Evolutionary conservation across 1,139 yeast species (phyloP).

Genomic region (Zhuliangozyma parablackwelliae): DNA sequence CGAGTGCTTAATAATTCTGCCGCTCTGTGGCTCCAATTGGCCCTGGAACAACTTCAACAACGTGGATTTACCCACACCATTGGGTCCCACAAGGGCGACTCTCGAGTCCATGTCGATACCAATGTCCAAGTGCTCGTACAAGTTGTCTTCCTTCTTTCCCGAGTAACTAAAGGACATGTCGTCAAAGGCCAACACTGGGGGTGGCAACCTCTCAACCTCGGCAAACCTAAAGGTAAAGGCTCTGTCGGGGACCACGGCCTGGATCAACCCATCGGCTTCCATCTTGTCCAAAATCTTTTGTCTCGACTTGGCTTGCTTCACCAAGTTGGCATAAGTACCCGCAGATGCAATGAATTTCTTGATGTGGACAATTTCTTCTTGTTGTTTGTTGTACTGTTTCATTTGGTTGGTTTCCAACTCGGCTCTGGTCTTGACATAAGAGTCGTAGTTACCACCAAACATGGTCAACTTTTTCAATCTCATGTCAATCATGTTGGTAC

Average conservation of each 20-base stretch:
- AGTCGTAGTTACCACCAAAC: constrained; percentile 98
- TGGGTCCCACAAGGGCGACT: constrained; percentile 94
- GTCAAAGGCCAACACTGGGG: constrained; percentile 97
- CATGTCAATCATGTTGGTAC: constrained; percentile 98
- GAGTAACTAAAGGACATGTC: constrained; percentile 90
- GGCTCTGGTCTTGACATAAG: constrained; percentile 88
- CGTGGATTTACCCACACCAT: constrained; percentile 97
- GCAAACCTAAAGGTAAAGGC: constrained; percentile 94
- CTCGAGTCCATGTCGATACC: constrained; percentile 99
- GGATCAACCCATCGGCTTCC: constrained; percentile 98
- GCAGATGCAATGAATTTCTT: constrained; percentile 99
- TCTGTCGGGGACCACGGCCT: constrained; percentile 87
- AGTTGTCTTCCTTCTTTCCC: constrained; percentile 81
- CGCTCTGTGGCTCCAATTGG: constrained; percentile 45
- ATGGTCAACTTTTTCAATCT: constrained; percentile 64
- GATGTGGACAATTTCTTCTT: constrained; percentile 97
- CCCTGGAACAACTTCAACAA: constrained; percentile 80
- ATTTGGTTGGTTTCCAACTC: constrained; percentile 96
- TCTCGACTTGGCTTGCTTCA: constrained; percentile 97
- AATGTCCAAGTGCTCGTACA: constrained; percentile 85
- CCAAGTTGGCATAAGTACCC: constrained; percentile 99
- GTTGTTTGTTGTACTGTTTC: constrained; percentile 96
- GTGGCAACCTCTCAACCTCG: constrained; percentile 94
- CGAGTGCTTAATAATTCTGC: constrained; percentile 34
- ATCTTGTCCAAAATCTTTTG: constrained; percentile 98